These are phyloP conservation scores for Psilocybe sp. DNA, from an alignment of 768 basidiomycete species.

Conservation along the genomic window DNA sequence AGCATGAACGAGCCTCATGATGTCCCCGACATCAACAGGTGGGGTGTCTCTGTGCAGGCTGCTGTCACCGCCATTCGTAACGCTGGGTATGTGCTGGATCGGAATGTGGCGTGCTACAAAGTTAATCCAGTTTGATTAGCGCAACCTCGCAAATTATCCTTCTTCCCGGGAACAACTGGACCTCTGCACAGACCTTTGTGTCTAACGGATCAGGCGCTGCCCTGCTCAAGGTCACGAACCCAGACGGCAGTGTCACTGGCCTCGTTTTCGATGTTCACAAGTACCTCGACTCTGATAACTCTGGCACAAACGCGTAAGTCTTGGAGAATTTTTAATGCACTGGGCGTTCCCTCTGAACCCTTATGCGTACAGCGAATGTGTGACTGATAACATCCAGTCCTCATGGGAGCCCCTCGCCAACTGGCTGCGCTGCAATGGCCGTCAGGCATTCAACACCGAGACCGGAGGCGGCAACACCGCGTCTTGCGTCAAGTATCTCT, in stretches of 20 bases:
- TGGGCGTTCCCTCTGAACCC: background rate
- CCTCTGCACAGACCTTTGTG: constrained; percentile 48
- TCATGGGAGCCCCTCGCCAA: constrained; percentile 43
- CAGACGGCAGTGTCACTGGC: constrained; percentile 38
- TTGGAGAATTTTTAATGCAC: background rate
- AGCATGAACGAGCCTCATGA: constrained; percentile 70
- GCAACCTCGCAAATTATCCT: constrained; percentile 57
- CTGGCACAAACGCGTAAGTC: constrained; percentile 24
- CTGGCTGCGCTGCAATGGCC: constrained; percentile 47
- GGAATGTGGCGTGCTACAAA: too few species aligned
- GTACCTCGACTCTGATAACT: constrained; percentile 57
- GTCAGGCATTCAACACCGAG: constrained; percentile 62
- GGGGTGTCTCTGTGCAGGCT: constrained; percentile 55
- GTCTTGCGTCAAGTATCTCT: constrained; percentile 45
- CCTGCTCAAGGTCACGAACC: constrained; percentile 41
- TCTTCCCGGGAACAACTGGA: constrained; percentile 58
- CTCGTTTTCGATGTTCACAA: constrained; percentile 64
- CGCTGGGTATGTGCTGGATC: constrained; percentile 34
- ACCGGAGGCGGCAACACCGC: constrained; percentile 57
- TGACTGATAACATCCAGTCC: constrained; percentile 49
- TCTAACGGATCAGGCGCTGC: constrained; percentile 50
- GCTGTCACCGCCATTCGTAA: constrained; percentile 63
- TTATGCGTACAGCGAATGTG: constrained; percentile 34
- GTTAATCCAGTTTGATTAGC: constrained; percentile 18
- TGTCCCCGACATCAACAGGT: constrained; percentile 42